These are phyloP conservation scores for Oryza officinalis DNA, from an alignment of 176 grass and related monocot genomes.

Conservation along the genomic window DNA sequence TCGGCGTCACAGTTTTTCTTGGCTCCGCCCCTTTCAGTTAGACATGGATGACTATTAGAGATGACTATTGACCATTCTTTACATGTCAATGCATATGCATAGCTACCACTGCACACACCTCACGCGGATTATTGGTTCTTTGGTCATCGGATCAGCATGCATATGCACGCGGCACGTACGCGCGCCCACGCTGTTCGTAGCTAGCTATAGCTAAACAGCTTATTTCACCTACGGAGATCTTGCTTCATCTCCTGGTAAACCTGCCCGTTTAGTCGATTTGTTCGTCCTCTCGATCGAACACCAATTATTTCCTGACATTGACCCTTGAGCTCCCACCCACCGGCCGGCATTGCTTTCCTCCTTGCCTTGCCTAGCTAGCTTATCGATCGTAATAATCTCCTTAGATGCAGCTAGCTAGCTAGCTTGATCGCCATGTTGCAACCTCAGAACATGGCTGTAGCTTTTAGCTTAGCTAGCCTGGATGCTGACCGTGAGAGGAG, in stretches of 20 bases:
- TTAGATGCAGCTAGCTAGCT: not conserved
- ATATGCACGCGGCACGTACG: not conserved
- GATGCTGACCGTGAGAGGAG: not conserved
- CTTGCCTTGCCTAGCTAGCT: not conserved
- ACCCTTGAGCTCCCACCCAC: not conserved
- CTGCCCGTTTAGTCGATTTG: not conserved
- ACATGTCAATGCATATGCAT: too few species aligned
- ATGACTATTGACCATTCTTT: not conserved
- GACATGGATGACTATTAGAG: too few species aligned
- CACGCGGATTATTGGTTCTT: not conserved
- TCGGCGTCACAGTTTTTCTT: too few species aligned
- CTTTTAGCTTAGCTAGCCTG: not conserved
- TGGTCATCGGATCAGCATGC: not conserved
- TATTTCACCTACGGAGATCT: not conserved
- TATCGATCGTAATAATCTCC: not conserved
- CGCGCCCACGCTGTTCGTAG: not conserved
- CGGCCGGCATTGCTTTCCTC: not conserved
- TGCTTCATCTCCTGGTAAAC: not conserved
- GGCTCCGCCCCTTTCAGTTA: too few species aligned
- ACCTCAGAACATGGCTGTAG: constrained; percentile 25
- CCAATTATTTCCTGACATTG: not conserved
- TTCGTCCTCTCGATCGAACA: not conserved
- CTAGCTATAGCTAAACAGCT: not conserved
- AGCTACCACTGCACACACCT: not conserved
- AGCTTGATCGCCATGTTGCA: not conserved